Base-by-base conservation (phyloP, 805 yeast genomes). In the Komagataella kurtzmanii region DNA sequence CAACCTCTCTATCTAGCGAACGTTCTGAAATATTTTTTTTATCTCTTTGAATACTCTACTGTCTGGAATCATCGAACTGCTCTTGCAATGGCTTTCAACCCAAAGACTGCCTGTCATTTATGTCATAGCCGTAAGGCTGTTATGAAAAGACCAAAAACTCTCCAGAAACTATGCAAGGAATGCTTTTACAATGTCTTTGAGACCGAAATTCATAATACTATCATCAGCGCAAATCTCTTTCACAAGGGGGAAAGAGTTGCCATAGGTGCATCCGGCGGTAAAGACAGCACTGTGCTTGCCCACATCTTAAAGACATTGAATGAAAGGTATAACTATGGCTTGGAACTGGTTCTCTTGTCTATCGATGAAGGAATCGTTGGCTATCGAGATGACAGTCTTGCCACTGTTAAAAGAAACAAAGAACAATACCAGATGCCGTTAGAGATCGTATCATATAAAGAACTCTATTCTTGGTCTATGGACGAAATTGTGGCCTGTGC, bases 191-290 rank as follows among this genome's bases (percentile, higher is more conserved):
- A 79, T 54, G 95, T 89, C 2, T 93, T 93, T 66, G 99, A 93
- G 68, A 86, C 95, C 0, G 99, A 93, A 64, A 86, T 93, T 56
- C 99, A 93, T 70, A 78, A 88, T 59, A 91, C 99, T 2, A 91
- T 93, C 48, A 70, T 74, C 12, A 71, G 77, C 43, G 83, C 84
- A 51, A 71, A 79, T 1, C 74, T 93, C 49, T 93, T 93, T 60
- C 65, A 79, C 21, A 73, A 69, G 0, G 98, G 98, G 14, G 99
- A 93, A 61, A 76, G 70, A 24, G 90, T 93, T 2, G 99, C 98
- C 17, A 90, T 93, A 21, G 99, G 99, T 17, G 99, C 99, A 0
- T 88, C 97, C 1, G 99, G 99, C 23, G 99, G 99, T 51, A 93
- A 93, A 61, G 99, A 93, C 65, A 88, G 97, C 3, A 93, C 99